Base-by-base conservation (phyloP, 495 filamentous ascomycete genomes). In the Penicillium ochrochloron region DNA sequence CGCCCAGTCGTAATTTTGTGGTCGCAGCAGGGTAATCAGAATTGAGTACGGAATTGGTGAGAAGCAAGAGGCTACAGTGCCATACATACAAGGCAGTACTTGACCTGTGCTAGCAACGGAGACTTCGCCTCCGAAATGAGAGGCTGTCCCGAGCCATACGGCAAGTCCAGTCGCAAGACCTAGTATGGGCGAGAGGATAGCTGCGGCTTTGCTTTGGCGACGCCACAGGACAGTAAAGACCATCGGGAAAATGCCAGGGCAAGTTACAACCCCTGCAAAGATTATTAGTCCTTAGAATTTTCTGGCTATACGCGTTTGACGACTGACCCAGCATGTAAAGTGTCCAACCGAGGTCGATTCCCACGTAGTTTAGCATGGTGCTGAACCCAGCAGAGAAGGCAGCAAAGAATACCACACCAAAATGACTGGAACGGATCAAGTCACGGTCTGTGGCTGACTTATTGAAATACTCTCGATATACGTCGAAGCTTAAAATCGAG, bases 141-240 rank as follows among this genome's bases (percentile, higher is more conserved):
- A 70, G 0, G 83, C 78, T 23, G 77, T 79, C 5, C 73, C 75
- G 2, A 86, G 78, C 81, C 83, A 85, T 25, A 76, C 77, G 7
- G 75, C 74, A 10, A 85, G 52, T 9, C 80, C 80, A 0, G 80
- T 79, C 0, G 72, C 72, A 0, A 83, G 57, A 0, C 80, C 80
- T 0, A 80, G 69, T 1, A 84, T 60, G 0, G 83, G 81, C 7
- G 77, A 75, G 3, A 82, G 64, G 21, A 82, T 78, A 5, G 81
- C 78, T 3, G 78, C 81, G 0, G 73, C 65, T 53, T 68, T 76
- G 58, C 72, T 81, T 67, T 84, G 83, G 9, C 74, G 70, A 2
- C 67, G 68, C 83, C 83, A 85, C 44, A 84, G 74, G 57, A 85
- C 72, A 12, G 82, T 81, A 61, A 83, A 82, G 0, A 78, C 74